Conservation (phyloP, 768 basidiomycete genomes). For the Boletus tomentosulus region DNA sequence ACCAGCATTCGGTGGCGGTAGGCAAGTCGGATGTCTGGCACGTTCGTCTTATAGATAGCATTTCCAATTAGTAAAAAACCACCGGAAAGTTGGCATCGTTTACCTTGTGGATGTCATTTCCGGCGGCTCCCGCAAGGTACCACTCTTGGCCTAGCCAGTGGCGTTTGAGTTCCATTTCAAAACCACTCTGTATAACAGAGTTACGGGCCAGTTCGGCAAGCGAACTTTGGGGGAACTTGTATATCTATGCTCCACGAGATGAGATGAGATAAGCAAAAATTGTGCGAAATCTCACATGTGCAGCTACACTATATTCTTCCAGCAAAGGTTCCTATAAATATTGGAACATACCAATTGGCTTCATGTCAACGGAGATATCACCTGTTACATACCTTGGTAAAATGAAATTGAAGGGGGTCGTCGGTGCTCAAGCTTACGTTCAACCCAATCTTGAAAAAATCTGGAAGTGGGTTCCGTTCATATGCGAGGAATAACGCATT, state of each 20-base stretch:
- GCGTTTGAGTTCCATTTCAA: constrained; percentile 97
- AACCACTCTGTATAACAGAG: constrained; percentile 93
- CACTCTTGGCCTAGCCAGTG: constrained; percentile 93
- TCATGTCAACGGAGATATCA: neutral
- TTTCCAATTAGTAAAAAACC: constrained; percentile 4
- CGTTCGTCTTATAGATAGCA: constrained; percentile 71
- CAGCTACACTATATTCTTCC: constrained; percentile 97
- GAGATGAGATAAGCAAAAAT: neutral
- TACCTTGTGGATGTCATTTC: constrained; percentile 96
- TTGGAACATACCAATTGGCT: neutral
- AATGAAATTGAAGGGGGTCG: constrained; percentile 95
- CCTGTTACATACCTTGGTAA: constrained; percentile 74
- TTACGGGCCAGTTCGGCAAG: constrained; percentile 98
- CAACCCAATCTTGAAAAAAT: constrained; percentile 93
- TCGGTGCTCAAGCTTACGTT: constrained; percentile 97
- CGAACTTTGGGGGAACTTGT: constrained; percentile 91
- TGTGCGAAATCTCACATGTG: constrained; percentile 59
- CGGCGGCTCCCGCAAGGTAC: constrained; percentile 89
- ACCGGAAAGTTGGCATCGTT: neutral
- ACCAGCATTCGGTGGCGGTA: constrained; percentile 88
- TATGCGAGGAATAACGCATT: constrained; percentile 96
- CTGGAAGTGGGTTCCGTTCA: constrained; percentile 94
- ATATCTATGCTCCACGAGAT: constrained; percentile 55
- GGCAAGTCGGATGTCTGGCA: constrained; percentile 85
- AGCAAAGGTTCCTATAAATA: constrained; percentile 75